Evolutionary conservation across 495 filamentous ascomycete genomes (phyloP), one percentile per base, ranked within the genome.

Genomic region (Penicillium samsonianum): DNA sequence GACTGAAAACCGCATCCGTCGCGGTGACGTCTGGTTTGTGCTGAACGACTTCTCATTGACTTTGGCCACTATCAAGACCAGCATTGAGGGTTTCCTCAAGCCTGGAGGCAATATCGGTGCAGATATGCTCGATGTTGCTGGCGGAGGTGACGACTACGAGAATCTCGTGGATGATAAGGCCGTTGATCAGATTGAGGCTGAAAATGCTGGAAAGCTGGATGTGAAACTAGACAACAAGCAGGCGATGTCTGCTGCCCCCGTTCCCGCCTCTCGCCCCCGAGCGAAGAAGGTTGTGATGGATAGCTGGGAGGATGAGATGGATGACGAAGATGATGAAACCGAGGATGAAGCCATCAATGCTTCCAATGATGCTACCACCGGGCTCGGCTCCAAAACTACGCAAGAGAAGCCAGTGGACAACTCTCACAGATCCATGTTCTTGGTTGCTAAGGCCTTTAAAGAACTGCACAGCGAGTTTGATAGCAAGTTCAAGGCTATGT

Each of bases 21-120:
- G 66, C 12, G 78, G 80, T 0, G 89, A 91, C 33, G 72, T 87
- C 12, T 90, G 87, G 87, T 90, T 83, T 60, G 45, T 76, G 2
- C 67, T 89, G 6, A 86, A 85, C 46, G 87, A 90, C 60, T 91
- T 91, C 55, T 88, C 84, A 19, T 72, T 90, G 20, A 76, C 90
- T 0, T 66, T 92, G 0, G 86, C 83, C 0, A 89, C 86, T 0
- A 85, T 91, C 37, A 69, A 84, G 11, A 79, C 79, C 0, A 82
- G 80, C 45, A 63, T 91, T 0, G 76, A 73, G 8, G 82, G 63
- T 8, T 68, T 64, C 30, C 48, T 71, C 11, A 60, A 61, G 12
- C 50, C 60, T 4, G 35, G 53, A 14, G 44, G 58, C 3, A 40
- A 54, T 2, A 33, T 41, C 0, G 59, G 63, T 20, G 19, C 50